phyloP scores from a whole-genome alignment of 768 basidiomycete genomes.

The Leucocoprinus sp. region DNA sequence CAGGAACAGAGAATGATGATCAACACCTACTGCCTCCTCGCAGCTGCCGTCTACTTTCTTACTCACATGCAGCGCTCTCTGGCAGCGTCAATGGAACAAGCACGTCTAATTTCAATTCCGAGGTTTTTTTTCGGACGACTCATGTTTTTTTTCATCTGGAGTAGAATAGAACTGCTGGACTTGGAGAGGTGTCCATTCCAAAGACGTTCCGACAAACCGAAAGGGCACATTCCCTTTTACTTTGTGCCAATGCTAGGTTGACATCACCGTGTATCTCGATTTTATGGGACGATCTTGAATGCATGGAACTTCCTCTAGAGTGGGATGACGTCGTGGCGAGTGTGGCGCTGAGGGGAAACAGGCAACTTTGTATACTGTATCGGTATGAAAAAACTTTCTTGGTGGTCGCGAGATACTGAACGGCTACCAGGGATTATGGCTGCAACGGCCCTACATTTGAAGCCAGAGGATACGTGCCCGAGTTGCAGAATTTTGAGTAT shows the following conservation, averaged over 20 bases:
- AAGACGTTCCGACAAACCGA: not conserved
- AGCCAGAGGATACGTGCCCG: not conserved
- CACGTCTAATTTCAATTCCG: too few species aligned
- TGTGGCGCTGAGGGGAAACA: conserved; percentile 4
- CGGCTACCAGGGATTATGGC: not conserved
- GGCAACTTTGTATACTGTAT: conserved; percentile 2
- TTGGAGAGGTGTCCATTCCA: not conserved
- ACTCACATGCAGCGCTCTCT: too few species aligned
- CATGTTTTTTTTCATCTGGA: too few species aligned
- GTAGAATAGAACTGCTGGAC: not conserved
- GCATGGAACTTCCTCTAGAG: conserved; percentile 7
- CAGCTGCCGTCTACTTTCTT: too few species aligned
- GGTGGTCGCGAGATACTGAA: not conserved
- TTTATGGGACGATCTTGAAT: conserved; percentile 6
- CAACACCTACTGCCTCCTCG: too few species aligned
- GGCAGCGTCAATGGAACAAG: not conserved
- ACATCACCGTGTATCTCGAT: conserved; percentile 5
- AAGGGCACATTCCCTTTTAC: not conserved
- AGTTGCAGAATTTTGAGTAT: conserved; percentile 2
- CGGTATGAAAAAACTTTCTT: not conserved
- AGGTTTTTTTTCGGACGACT: too few species aligned
- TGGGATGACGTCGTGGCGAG: conserved; percentile 8
- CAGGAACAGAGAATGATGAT: too few species aligned
- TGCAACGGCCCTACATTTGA: conserved; percentile 5
- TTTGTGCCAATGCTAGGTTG: conserved; percentile 6